A percentile compares a stretch with the other conserved stretches of the same genome.
Evolutionary conservation across 2,329 filamentous ascomycete species (phyloP).

Genomic region (Rachicladosporium sp.): DNA sequence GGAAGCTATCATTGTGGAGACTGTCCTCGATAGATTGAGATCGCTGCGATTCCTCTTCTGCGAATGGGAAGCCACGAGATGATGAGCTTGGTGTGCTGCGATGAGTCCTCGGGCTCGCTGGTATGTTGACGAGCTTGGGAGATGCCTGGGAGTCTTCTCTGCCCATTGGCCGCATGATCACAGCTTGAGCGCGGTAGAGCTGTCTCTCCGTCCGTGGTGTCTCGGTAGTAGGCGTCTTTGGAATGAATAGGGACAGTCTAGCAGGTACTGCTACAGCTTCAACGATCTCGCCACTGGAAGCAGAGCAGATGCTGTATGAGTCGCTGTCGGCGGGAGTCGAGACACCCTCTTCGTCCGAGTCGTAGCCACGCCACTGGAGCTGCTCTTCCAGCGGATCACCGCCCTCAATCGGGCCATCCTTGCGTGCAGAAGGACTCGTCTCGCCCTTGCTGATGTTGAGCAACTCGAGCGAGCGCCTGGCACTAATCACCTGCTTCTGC

Average conservation of each 20-base stretch:
- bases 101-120: constrained; percentile 2
- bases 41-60: no score
- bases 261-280: background rate
- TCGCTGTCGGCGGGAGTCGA: constrained; percentile 4
- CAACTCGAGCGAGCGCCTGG: constrained; percentile 1
- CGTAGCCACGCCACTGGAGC: constrained; percentile 1
- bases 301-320: constrained; percentile 3
- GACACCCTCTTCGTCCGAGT: constrained; percentile 5
- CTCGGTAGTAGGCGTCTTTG: no score
- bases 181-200: constrained; percentile 1
- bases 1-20: constrained; percentile 1
- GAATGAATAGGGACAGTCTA: no score
- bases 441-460: background rate
- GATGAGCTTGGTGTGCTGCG: background rate
- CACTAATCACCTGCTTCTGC: background rate
- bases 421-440: background rate
- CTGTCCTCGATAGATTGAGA: no score
- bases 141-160: constrained; percentile 1
- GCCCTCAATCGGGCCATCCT: no score
- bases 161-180: constrained; percentile 2
- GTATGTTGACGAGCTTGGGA: constrained; percentile 4
- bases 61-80: background rate
- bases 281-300: constrained; percentile 5
- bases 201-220: background rate
- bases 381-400: constrained; percentile 1